Percentiles rank a stretch among this genome's conserved stretches.
These are phyloP conservation scores for Ampelomyces quisqualis DNA, from an alignment of 2,329 filamentous ascomycete species.

Conservation along the genomic window DNA sequence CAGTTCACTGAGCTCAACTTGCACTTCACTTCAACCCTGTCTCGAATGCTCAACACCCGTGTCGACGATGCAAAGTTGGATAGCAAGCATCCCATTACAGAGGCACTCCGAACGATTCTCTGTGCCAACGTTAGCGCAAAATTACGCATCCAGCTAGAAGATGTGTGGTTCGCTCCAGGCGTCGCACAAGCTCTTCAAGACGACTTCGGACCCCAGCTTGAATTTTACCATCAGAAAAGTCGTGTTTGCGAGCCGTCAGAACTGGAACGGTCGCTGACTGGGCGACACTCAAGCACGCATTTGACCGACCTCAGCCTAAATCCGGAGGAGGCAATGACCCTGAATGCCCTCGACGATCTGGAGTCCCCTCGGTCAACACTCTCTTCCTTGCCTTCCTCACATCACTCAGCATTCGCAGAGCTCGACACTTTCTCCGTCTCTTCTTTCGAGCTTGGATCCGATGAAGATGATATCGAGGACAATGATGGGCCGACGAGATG, in stretches of 20 bases:
- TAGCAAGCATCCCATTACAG: constrained; percentile 15
- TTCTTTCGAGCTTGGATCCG: constrained; percentile 6
- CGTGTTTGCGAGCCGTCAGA: neutral
- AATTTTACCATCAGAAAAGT: constrained; percentile 2
- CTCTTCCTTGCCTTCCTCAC: constrained; percentile 9
- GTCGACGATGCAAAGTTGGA: constrained; percentile 21
- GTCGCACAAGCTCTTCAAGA: constrained; percentile 10
- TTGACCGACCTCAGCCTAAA: constrained; percentile 4
- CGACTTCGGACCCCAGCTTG: constrained; percentile 6
- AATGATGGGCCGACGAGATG: neutral
- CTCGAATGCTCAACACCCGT: constrained; percentile 13
- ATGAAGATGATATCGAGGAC: constrained; percentile 1
- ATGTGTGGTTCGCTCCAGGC: constrained; percentile 16
- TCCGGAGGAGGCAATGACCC: no score
- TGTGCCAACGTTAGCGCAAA: constrained; percentile 9
- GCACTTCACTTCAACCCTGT: constrained; percentile 12
- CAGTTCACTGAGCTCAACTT: constrained; percentile 13
- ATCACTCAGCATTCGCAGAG: constrained; percentile 12
- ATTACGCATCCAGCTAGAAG: constrained; percentile 9
- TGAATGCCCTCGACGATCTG: no score
- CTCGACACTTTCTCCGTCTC: constrained; percentile 16
- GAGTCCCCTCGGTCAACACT: neutral
- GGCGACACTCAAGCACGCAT: constrained; percentile 8
- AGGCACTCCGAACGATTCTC: constrained; percentile 12
- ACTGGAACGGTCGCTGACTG: constrained; percentile 9